Base-by-base conservation (phyloP, 2,329 filamentous ascomycete genomes). In the Pseudocercospora cruenta region DNA sequence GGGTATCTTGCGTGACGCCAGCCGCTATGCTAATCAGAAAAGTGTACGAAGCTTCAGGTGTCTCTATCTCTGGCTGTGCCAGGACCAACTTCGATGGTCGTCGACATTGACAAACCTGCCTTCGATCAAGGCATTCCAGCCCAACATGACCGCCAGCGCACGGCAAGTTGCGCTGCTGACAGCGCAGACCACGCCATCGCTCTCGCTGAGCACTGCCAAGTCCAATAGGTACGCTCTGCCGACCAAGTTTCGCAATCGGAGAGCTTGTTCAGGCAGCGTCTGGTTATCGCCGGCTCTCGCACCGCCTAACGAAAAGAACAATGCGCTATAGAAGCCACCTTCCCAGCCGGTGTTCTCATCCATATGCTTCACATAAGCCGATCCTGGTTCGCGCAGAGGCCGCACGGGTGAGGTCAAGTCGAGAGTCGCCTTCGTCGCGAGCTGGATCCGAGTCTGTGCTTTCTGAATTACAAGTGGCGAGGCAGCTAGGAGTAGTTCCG, bases 261-360 rank as follows among this genome's bases (percentile, higher is more conserved):
- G 81, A n/a, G 90, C 88, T 64, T 78, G 75, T 75, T 80, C 39
- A 74, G 78, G 65, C 5, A 72, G 43, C 26, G 58, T 39, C 8
- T 55, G 57, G 3, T 72, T 63, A 3, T 28, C 58, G 28, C 66
- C 60, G 33, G 57, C 33, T 43, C 59, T 55, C 12, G 62, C 66
- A 21, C 60, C 59, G 3, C 91, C 93, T 0, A 96, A 82, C 59
- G 88, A 90, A 87, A 91, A 94, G 79, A 96, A 96, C 79, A 95
- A 89, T 72, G 88, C 86, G 14, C 86, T 85, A 79, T 91, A 96
- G 82, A 96, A 96, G 1, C 93, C 93, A 19, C 93, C 92, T 77
- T 96, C 92, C 92, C 92, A 96, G 31, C 92, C 93, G 47, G 92
- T 88, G 1, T 89, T 86, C 75, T 93, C 90, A 66, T 93, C 91